Base-by-base conservation (phyloP, 1,139 yeast species). In the Hemisphaericaspora subhashii region DNA sequence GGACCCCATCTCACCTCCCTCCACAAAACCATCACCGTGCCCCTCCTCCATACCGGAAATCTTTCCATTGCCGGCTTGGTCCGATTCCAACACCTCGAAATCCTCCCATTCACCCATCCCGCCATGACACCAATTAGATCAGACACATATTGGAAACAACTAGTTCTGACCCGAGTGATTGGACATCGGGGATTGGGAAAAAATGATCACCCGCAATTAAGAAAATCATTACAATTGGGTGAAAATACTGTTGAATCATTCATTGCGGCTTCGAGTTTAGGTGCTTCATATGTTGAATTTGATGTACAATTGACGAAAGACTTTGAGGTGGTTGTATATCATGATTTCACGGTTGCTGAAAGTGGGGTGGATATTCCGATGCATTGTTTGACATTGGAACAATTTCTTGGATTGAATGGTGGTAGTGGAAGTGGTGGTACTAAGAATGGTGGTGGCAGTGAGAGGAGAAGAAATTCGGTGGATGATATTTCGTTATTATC, bases 301-400 rank as follows among this genome's bases (percentile, higher is more conserved):
- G 98, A 92, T 62, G 98, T 92, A 27, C 98, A 92, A 60, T 68
- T 92, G 49, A 92, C 98, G n/a, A 89, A 89, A 56, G 98, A 92
- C 61, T 73, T 73, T 48, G 81, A 88, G 10, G 98, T 98, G 1
- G 98, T 92, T 10, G 86, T 92, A 28, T 92, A 92, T 56, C 98
- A 92, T 59, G 98, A 92, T 60, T 92, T 92, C 57, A 64, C 89
- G 22, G 97, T 92, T 31, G 96, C 97, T 1, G 98, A 92, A 59
- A 83, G 95, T 3, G 98, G 98, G 10, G 89, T 87, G 39, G 98
- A 92, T 64, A 84, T 90, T 37, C 98, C 98, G 3, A 90, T 92
- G 96, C 96, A 90, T 62, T 80, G 86, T 16, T 68, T 92, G 53
- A 90, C 98, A 0, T 72, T 84, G 23, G 98, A 92, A 57, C 98